Evolutionary conservation across 208 protist genomes (phyloP).

Genomic region (Crithidia expoeki): DNA sequence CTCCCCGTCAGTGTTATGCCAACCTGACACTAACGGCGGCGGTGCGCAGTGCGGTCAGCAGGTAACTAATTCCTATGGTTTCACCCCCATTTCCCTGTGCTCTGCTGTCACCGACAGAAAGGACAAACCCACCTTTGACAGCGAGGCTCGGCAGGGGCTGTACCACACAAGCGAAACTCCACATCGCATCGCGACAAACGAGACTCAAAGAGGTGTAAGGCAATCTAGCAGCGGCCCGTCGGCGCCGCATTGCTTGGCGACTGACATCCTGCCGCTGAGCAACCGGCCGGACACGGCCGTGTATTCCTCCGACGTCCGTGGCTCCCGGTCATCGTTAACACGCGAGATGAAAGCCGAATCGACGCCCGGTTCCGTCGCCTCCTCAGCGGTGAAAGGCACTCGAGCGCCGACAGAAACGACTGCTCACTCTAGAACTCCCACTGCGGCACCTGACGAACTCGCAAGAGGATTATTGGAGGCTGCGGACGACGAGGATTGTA

Average conservation of each 20-base stretch:
- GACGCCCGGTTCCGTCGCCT: background rate
- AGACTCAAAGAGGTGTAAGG: background rate
- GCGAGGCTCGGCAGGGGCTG: background rate
- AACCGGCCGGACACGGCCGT: background rate
- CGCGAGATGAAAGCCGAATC: background rate
- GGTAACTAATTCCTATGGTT: background rate
- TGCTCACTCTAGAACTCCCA: background rate
- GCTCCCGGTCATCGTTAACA: background rate
- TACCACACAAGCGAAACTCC: background rate
- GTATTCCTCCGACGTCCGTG: background rate
- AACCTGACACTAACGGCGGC: background rate
- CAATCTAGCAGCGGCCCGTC: background rate
- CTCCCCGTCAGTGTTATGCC: background rate
- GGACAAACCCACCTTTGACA: background rate
- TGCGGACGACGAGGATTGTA: background rate
- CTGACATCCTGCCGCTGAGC: background rate
- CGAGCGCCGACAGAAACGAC: background rate
- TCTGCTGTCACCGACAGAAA: background rate
- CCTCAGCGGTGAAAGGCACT: background rate
- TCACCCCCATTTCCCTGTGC: background rate
- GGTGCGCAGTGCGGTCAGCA: background rate
- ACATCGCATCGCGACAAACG: background rate
- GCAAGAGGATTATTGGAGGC: background rate
- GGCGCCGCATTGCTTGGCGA: background rate
- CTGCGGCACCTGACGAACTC: background rate